These are phyloP conservation scores for Pleurozium schreberi DNA, from an alignment of 225 moss, liverwort and hornwort genomes.

Conservation along the genomic window DNA sequence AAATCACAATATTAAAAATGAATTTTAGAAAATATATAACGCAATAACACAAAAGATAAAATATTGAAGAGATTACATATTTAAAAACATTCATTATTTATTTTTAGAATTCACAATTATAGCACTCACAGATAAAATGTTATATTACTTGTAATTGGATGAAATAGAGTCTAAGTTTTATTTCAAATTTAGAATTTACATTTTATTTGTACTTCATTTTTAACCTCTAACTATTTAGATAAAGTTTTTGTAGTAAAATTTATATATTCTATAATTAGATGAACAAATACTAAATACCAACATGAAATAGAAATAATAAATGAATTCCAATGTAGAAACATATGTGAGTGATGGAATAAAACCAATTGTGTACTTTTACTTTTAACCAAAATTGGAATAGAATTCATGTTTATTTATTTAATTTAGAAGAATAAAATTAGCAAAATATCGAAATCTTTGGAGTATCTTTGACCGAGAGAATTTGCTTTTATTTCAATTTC, in stretches of 20 bases:
- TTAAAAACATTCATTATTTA: too few species aligned
- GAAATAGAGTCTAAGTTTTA: neutral
- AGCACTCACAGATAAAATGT: neutral
- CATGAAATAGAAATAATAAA: neutral
- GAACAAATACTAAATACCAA: neutral
- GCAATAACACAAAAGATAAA: neutral
- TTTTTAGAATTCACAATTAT: too few species aligned
- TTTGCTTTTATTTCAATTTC: neutral
- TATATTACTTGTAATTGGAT: neutral
- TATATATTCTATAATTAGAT: neutral
- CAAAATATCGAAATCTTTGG: neutral
- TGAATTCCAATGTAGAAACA: neutral
- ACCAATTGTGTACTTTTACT: neutral
- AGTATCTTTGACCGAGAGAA: rapidly evolving
- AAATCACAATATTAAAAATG: neutral
- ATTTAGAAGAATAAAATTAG: neutral
- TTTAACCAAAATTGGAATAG: neutral
- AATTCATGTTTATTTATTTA: neutral
- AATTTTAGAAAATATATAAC: neutral
- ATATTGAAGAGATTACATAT: too few species aligned
- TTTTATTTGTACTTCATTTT: neutral
- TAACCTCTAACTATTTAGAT: neutral
- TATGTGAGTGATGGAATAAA: neutral
- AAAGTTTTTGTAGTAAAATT: too few species aligned
- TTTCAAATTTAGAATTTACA: neutral